Percentiles rank a stretch among this genome's conserved stretches.
Conservation (phyloP, 2,329 filamentous ascomycete genomes). For the Beauveria varroae region DNA sequence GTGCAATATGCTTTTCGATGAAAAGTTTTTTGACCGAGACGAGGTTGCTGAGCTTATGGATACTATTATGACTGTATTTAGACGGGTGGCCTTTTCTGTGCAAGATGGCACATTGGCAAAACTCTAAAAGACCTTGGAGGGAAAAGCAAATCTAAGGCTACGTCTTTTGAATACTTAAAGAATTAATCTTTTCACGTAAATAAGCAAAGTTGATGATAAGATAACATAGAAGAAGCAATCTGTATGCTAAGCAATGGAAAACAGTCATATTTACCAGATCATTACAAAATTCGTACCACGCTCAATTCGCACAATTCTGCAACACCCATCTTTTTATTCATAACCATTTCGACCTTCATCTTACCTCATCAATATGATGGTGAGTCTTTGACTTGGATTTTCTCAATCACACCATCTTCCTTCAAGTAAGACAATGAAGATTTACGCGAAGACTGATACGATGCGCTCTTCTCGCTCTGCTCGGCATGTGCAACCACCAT, state of each 20-base stretch:
- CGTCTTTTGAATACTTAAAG: neutral
- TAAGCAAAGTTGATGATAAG: too few species aligned
- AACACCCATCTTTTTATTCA: neutral
- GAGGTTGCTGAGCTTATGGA: neutral
- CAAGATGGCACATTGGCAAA: neutral
- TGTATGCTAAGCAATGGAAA: too few species aligned
- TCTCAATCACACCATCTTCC: neutral
- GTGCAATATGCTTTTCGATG: neutral
- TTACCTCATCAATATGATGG: too few species aligned
- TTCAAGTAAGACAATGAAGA: neutral
- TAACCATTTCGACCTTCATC: neutral
- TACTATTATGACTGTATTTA: neutral
- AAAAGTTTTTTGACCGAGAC: neutral
- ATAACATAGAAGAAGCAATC: neutral
- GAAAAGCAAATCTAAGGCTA: too few species aligned
- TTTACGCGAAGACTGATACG: neutral
- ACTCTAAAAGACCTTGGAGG: neutral
- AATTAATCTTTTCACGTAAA: too few species aligned
- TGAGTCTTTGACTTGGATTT: neutral
- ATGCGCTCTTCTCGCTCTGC: neutral
- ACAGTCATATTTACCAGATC: neutral
- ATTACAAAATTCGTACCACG: neutral
- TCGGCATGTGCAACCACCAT: neutral
- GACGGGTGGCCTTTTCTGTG: neutral
- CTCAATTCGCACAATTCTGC: neutral